These are phyloP conservation scores for Penicillium sp. DNA, from an alignment of 2,329 filamentous ascomycete species.

Conservation along the genomic window DNA sequence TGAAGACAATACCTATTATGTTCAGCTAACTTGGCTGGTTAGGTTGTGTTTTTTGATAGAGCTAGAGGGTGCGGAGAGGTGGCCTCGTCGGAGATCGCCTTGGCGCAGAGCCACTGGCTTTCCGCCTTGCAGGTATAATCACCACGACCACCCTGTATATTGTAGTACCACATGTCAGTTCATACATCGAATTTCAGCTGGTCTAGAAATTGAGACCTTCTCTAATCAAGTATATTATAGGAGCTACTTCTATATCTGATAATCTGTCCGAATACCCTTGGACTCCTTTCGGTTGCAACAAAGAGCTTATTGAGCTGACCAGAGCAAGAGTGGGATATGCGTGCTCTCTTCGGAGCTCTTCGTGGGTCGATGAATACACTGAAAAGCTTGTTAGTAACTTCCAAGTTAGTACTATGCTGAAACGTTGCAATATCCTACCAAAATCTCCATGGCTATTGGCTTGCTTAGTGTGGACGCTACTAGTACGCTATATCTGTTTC, in stretches of 20 bases:
- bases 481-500: background rate
- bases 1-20: background rate
- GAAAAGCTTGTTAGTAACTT: background rate
- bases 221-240: background rate
- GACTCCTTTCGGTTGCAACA: background rate
- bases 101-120: slow-evolving; percentile 7
- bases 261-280: background rate
- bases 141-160: background rate
- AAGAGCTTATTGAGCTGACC: background rate
- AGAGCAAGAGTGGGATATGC: background rate
- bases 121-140: slow-evolving; percentile 1
- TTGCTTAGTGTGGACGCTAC: background rate
- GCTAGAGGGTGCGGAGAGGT: slow-evolving; percentile 21
- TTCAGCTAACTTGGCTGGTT: background rate
- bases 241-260: background rate
- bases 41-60: slow-evolving; percentile 11
- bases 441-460: background rate
- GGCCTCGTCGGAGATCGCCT: slow-evolving; percentile 17
- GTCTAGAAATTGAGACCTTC: background rate
- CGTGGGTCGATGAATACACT: background rate
- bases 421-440: background rate
- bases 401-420: too few relatives aligned
- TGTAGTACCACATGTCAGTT: background rate
- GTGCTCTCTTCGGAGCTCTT: background rate
- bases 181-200: background rate